Percentiles rank a stretch among this genome's conserved stretches.
Conservation (phyloP, 2,329 filamentous ascomycete species). For the Clarireedia hainanense region DNA sequence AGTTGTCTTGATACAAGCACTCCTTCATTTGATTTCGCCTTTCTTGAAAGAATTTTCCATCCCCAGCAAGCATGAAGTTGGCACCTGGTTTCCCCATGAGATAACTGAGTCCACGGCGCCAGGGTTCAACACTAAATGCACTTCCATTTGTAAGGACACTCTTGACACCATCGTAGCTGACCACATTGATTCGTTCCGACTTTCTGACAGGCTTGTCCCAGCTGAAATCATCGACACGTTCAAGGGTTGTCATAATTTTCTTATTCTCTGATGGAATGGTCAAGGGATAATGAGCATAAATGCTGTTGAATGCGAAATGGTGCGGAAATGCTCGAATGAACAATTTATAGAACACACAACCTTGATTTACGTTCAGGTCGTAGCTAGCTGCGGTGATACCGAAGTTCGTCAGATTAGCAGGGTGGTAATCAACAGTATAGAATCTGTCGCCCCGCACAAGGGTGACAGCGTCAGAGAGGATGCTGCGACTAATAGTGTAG, state of each 20-base stretch:
- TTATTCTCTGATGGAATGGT: conserved; percentile 63
- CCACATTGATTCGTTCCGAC: conserved; percentile 6
- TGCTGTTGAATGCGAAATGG: conserved; percentile 73
- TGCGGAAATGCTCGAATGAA: conserved; percentile 70
- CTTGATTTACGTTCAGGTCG: conserved; percentile 47
- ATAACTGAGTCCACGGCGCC: conserved; percentile 6
- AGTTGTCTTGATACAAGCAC: conserved; percentile 52
- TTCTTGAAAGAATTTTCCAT: conserved; percentile 39
- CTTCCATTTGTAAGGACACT: conserved; percentile 25
- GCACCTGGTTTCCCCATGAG: conserved; percentile 23
- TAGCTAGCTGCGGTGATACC: conserved; percentile 67
- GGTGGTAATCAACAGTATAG: conserved; percentile 40
- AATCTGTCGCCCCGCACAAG: conserved; percentile 50
- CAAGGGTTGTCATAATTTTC: conserved; percentile 59
- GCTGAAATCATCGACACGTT: conserved; percentile 14
- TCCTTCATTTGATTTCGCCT: conserved; percentile 47
- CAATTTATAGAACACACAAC: conserved; percentile 78
- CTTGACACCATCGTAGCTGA: conserved; percentile 17
- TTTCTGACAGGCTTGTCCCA: conserved; percentile 16
- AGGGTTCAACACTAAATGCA: conserved; percentile 26
- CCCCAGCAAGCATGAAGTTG: conserved; percentile 50
- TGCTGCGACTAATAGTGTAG: conserved; percentile 44
- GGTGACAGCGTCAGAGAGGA: conserved; percentile 50
- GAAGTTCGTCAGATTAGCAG: conserved; percentile 71
- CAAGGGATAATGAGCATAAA: conserved; percentile 58